Evolutionary conservation across 805 yeast species (phyloP), one percentile per base, ranked within the genome.

Genomic region (Lachancea nothofagi): DNA sequence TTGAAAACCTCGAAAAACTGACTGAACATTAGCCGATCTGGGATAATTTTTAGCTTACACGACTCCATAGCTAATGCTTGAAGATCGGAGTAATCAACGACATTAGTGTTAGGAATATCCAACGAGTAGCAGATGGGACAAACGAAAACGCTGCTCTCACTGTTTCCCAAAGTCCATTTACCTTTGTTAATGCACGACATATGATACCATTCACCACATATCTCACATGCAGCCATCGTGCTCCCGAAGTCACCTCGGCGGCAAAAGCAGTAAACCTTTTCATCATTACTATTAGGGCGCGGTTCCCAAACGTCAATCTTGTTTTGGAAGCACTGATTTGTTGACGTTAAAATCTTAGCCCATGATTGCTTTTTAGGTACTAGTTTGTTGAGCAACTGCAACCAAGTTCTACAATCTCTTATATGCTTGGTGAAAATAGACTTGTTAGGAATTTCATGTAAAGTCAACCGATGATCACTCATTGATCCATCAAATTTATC

Each of bases 151-250:
- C 59, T 65, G 25, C 64, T 57, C 3, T 61, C 63, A 36, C 53
- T 55, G 13, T 48, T 52, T 25, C 59, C 61, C 17, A 60, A 36
- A 3, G 37, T n/a, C 46, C 64, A 61, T 12, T 56, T 46, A 2
- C 63, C 64, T 21, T 66, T 52, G 36, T 70, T 70, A 31, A 81
- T 65, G 57, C 89, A 82, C 12, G 59, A 60, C 33, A 72, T 70
- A 53, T 82, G 89, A 51, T 75, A 82, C 88, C 88, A 80, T 50
- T 80, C 86, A 38, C 71, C 66, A 56, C 90, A 83, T 13, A 57
- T 60, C 46, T 80, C 88, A 61, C 89, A 82, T 43, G 75, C 82
- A 32, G 80, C 74, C 84, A 80, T 80, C 0, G 74, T 70, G 5
- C 50, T 45, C 57, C 83, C 72, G 48, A 70, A 58, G 48, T 80